Conservation (phyloP, 2,329 filamentous ascomycete species). For the Verticillium dahliae region DNA sequence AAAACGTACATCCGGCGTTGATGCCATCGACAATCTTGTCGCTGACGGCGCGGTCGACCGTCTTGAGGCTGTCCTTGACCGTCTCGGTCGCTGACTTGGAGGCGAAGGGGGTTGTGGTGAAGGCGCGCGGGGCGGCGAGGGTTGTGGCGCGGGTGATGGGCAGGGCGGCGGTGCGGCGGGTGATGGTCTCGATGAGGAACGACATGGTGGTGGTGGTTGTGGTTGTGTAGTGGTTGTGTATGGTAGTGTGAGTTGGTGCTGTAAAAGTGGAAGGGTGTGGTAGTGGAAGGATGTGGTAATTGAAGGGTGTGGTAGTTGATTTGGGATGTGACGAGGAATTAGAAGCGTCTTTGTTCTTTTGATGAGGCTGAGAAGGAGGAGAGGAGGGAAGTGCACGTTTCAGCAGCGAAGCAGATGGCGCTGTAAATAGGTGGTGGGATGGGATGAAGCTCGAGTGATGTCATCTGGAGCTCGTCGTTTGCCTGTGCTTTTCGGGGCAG, state of each 20-base stretch:
- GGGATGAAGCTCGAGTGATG: not conserved
- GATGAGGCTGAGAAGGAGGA: not conserved
- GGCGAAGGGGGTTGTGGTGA: conserved; percentile 38
- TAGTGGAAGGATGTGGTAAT: not conserved
- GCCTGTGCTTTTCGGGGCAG: no score
- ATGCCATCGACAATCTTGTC: conserved; percentile 58
- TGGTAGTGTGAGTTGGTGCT: not conserved
- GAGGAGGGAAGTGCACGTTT: not conserved
- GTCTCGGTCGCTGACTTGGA: conserved; percentile 45
- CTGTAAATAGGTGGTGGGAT: not conserved
- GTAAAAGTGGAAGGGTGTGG: not conserved
- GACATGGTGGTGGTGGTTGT: conserved; percentile 34
- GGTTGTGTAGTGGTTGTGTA: conserved; percentile 1
- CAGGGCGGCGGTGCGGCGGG: conserved; percentile 33
- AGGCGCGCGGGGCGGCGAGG: conserved; percentile 36
- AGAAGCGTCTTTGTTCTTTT: no score
- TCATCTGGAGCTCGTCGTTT: not conserved
- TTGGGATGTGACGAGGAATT: no score
- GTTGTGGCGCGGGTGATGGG: conserved; percentile 27
- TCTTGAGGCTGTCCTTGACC: conserved; percentile 54
- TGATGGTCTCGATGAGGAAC: conserved; percentile 39
- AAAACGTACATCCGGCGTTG: conserved; percentile 45
- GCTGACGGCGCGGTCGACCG: conserved; percentile 51
- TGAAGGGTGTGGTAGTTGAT: not conserved
- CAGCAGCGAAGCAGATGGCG: not conserved